Conservation (phyloP, 805 yeast species). For the Candida ficus region DNA sequence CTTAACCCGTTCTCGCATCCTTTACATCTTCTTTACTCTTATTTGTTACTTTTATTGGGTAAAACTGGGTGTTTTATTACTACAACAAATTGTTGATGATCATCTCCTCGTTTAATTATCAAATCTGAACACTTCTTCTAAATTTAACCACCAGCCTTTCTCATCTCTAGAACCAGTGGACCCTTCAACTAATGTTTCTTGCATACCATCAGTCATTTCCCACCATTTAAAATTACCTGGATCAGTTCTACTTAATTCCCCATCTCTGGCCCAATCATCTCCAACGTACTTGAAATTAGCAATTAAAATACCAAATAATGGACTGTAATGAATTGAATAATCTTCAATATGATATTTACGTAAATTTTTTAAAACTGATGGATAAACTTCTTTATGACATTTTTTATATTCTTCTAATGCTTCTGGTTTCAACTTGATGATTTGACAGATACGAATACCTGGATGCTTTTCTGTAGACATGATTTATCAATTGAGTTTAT, state of each 20-base stretch:
- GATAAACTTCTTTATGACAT: constrained; percentile 28
- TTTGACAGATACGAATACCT: constrained; percentile 35
- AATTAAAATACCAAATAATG: constrained; percentile 28
- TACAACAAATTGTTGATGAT: background rate
- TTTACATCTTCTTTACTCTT: too few relatives aligned
- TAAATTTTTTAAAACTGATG: constrained; percentile 29
- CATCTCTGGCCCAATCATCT: constrained; percentile 32
- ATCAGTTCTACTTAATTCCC: constrained; percentile 29
- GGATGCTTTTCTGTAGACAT: constrained; percentile 22
- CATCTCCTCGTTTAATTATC: constrained; percentile 20
- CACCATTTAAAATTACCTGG: constrained; percentile 37
- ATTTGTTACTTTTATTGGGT: too few relatives aligned
- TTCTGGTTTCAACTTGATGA: constrained; percentile 35
- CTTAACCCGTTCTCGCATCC: too few relatives aligned
- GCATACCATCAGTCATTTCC: constrained; percentile 36
- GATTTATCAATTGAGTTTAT: background rate
- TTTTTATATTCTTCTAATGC: constrained; percentile 32
- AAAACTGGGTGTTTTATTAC: too few relatives aligned
- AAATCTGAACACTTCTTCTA: constrained; percentile 35
- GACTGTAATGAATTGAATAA: constrained; percentile 35
- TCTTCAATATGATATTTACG: constrained; percentile 35
- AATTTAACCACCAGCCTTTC: constrained; percentile 35
- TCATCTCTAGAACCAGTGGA: constrained; percentile 32
- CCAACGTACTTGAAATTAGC: constrained; percentile 36
- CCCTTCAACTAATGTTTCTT: constrained; percentile 32